Evolutionary conservation across 1,284 basidiomycete genomes (phyloP), one percentile per base, ranked within the genome.

Genomic region (Ceratobasidium sp.): DNA sequence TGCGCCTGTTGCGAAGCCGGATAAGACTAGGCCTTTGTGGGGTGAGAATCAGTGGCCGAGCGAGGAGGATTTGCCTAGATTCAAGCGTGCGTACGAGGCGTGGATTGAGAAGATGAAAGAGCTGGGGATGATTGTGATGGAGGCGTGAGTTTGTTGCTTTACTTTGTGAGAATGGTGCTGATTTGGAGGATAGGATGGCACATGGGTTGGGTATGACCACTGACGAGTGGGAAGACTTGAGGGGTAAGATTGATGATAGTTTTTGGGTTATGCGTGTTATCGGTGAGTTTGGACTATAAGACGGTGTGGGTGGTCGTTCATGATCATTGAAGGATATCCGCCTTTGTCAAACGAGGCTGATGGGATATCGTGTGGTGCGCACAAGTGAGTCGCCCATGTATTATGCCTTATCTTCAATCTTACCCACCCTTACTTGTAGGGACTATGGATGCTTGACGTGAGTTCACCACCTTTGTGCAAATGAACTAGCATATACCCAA

Each of bases 251-350:
- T 0, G 87, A 93, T 75, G 87, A 94, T 76, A 89, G 88, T 74
- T 96, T 96, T 78, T 96, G 94, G 94, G 87, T 89, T 6, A 90
- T 94, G 91, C 85, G 94, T 3, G 82, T 90, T 1, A 92, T 94
- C 73, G 92, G 91, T 90, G 71, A 48, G 82, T 77, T n/a, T 26
- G n/a, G 28, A 34, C 23, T 41, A 59, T 41, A n/a, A 4, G 43
- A n/a, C 43, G 61, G 26, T 45, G 21, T 39, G 2, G 32, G 26
- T 34, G 52, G 28, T 23, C 4, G 28, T 30, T 28, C 34, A 8
- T 65, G 9, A 12, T 34, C n/a, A 72, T 36, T 43, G 53, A 75
- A 91, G 92, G 92, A 16, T 96, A 96, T 77, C 94, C 93, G 1
- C 91, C 92, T 0, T 83, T 96, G n/a, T 91, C 92, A 0, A 82